phyloP scores from a whole-genome alignment of 1,139 yeast genomes.

The Kluyveromyces sp. region DNA sequence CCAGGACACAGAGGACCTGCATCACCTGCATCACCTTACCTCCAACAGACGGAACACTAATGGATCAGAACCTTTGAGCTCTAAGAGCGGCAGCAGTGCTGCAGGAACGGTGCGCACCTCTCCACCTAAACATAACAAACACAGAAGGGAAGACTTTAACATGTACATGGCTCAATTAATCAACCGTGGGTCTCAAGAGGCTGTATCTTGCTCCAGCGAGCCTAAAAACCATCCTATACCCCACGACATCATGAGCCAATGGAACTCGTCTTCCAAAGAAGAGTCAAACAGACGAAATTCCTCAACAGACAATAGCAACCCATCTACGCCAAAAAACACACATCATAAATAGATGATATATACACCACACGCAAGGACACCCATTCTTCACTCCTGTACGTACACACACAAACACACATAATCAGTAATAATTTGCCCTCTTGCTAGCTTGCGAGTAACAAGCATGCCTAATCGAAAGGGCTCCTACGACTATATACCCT shows the following conservation, averaged over 20 bases:
- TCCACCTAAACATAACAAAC: not conserved
- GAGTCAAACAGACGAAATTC: not conserved
- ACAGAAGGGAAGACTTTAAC: conserved; percentile 13
- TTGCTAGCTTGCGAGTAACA: no score
- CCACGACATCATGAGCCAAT: not conserved
- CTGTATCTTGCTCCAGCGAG: not conserved
- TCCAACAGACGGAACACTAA: not conserved
- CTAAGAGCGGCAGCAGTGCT: not conserved
- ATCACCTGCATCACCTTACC: not conserved
- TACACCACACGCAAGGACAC: no score
- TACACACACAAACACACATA: no score
- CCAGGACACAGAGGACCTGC: not conserved
- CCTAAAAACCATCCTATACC: not conserved
- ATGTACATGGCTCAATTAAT: conserved; percentile 26
- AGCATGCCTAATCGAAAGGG: no score
- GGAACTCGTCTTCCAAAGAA: not conserved
- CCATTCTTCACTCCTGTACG: no score
- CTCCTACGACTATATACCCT: no score
- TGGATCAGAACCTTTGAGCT: not conserved
- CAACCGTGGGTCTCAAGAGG: conserved; percentile 9
- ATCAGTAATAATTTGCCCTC: no score
- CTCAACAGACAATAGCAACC: not conserved
- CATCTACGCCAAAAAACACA: no score
- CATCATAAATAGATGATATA: no score
- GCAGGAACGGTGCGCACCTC: conserved; percentile 1